These are phyloP conservation scores for Chlamydomonas sp. DNA, from an alignment of 139 green algal species.

Conservation along the genomic window DNA sequence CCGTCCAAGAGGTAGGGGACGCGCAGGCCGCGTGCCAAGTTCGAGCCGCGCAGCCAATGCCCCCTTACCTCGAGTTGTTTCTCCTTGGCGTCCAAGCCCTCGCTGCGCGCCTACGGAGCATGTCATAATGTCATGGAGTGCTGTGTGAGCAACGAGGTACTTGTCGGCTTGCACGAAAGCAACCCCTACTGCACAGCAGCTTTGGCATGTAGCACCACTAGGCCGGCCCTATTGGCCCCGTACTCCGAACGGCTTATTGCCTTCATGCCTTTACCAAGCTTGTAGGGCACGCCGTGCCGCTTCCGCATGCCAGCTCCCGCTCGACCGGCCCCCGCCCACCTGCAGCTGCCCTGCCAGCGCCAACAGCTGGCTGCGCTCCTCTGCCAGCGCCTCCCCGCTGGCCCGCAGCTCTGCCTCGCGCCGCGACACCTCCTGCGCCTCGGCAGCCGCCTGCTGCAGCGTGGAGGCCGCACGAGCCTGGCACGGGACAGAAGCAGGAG, in stretches of 20 bases:
- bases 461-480: neutral
- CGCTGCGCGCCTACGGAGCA: slow-evolving; percentile 4
- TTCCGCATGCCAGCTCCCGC: too few species aligned
- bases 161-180: too few species aligned
- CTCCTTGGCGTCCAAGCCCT: slow-evolving; percentile 20
- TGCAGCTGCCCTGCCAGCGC: slow-evolving; percentile 21
- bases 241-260: too few species aligned
- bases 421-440: neutral
- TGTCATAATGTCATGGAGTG: neutral
- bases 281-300: too few species aligned
- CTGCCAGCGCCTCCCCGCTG: slow-evolving; percentile 6
- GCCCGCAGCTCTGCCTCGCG: slow-evolving; percentile 1
- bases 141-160: too few species aligned
- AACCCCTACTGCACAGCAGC: too few species aligned
- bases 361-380: slow-evolving; percentile 32
- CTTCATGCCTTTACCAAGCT: too few species aligned
- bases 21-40: too few species aligned
- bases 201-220: too few species aligned
- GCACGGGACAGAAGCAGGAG: neutral
- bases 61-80: slow-evolving; percentile 19
- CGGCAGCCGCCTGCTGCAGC: neutral
- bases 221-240: too few species aligned
- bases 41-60: too few species aligned
- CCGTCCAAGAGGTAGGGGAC: too few species aligned
- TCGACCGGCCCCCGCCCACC: neutral